Evolutionary conservation across 495 filamentous ascomycete species (phyloP).

Genomic region (Daldinia caldariorum): DNA sequence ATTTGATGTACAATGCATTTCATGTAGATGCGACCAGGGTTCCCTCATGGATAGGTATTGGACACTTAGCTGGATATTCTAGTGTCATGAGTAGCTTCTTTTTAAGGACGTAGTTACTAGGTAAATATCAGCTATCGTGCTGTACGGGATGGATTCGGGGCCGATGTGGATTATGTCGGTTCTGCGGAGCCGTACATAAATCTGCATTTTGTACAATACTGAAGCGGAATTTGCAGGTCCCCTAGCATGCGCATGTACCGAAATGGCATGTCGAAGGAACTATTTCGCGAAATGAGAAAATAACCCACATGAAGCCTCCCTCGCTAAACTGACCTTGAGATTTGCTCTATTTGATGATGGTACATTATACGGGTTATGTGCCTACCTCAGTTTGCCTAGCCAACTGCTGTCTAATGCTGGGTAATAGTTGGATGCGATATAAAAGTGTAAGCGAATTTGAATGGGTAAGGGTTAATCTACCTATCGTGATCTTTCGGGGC

Average conservation of each 20-base stretch:
- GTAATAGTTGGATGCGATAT: constrained; percentile 1
- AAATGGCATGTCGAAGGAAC: neutral
- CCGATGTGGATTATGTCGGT: neutral
- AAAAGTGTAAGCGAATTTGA: neutral
- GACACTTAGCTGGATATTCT: neutral
- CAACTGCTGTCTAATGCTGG: neutral
- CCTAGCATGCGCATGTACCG: neutral
- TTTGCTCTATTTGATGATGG: neutral
- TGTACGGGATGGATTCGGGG: neutral
- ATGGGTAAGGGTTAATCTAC: constrained; percentile 8
- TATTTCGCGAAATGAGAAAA: neutral
- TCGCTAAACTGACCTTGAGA: too few relatives aligned
- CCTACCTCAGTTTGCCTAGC: neutral
- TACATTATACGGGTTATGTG: neutral
- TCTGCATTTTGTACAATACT: neutral
- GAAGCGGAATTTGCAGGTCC: neutral
- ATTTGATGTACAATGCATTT: neutral
- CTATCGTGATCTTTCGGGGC: neutral
- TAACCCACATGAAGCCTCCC: neutral
- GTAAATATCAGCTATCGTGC: neutral
- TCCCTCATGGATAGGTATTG: constrained; percentile 1
- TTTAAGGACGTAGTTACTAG: neutral
- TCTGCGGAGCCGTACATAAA: neutral
- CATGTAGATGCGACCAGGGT: neutral
- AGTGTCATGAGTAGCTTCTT: neutral